Conservation (phyloP, 176 grass and related monocot genomes). For the Dendrocalamus sinicus region DNA sequence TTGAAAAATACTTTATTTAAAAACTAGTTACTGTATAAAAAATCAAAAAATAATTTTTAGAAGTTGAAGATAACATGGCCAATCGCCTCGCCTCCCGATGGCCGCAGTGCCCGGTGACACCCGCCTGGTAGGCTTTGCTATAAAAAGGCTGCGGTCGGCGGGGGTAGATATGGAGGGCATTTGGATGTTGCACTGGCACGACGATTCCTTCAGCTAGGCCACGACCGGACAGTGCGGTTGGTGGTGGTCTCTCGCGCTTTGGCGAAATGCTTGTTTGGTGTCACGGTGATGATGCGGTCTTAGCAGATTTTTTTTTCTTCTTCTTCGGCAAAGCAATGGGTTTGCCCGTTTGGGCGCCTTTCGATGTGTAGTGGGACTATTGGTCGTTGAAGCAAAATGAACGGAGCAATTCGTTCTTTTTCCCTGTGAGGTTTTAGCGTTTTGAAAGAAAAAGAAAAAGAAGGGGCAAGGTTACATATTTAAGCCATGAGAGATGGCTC, state of each 20-base stretch:
- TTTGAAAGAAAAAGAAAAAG: too few species aligned
- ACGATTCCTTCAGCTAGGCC: neutral
- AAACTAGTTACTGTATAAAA: too few species aligned
- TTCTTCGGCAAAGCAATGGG: neutral
- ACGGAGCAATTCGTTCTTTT: neutral
- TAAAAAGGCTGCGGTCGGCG: neutral
- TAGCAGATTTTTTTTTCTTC: neutral
- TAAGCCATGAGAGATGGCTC: too few species aligned
- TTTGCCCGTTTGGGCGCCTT: neutral
- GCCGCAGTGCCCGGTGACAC: conserved; percentile 27
- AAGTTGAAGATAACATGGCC: too few species aligned
- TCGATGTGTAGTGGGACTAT: neutral
- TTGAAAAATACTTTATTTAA: too few species aligned
- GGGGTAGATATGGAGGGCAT: neutral
- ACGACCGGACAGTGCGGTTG: neutral
- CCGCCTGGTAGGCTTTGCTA: neutral
- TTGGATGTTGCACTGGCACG: neutral
- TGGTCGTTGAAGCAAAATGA: conserved; percentile 22
- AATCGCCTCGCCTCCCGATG: neutral
- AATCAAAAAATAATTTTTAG: too few species aligned
- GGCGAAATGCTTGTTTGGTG: conserved; percentile 15
- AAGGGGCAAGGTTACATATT: too few species aligned
- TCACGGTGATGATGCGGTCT: conserved; percentile 20
- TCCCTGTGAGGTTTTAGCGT: neutral
- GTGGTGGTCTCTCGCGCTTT: neutral